A percentile compares a stretch with the other conserved stretches of the same genome.
These are phyloP conservation scores for Vanrija pseudolonga DNA, from an alignment of 1,284 basidiomycete species.

Conservation along the genomic window DNA sequence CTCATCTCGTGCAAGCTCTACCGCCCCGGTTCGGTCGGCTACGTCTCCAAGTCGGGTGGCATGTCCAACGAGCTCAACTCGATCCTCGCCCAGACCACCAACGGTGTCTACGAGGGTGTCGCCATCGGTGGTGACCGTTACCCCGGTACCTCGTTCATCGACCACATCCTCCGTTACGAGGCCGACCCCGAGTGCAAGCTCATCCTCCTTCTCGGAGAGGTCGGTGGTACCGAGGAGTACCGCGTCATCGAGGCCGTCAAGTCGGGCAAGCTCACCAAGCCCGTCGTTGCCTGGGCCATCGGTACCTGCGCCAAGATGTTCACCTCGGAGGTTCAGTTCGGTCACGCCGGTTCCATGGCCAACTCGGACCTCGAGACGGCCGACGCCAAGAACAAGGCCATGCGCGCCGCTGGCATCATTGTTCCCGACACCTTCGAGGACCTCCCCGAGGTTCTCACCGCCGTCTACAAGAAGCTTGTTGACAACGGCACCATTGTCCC, in stretches of 20 bases:
- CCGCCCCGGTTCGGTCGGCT: slow-evolving; percentile 93
- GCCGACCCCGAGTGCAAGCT: slow-evolving; percentile 97
- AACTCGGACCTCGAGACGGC: slow-evolving; percentile 97
- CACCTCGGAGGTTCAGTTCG: slow-evolving; percentile 97
- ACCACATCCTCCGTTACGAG: slow-evolving; percentile 97
- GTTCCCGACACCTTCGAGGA: slow-evolving; percentile 98
- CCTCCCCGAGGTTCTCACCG: slow-evolving; percentile 76
- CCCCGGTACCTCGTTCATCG: slow-evolving; percentile 97
- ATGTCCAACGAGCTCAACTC: slow-evolving; percentile 99
- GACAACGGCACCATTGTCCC: slow-evolving; percentile 65
- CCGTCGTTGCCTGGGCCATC: slow-evolving; percentile 98
- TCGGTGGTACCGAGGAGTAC: slow-evolving; percentile 98
- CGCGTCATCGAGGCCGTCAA: slow-evolving; percentile 98
- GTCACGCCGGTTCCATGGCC: slow-evolving; percentile 96
- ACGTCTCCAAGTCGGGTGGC: slow-evolving; percentile 99
- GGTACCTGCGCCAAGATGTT: slow-evolving; percentile 99
- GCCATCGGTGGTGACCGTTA: slow-evolving; percentile 99
- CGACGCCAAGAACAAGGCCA: slow-evolving; percentile 93
- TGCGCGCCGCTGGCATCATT: slow-evolving; percentile 92
- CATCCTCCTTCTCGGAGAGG: slow-evolving; percentile 96
- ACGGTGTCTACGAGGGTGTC: slow-evolving; percentile 99
- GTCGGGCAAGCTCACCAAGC: slow-evolving; percentile 90
- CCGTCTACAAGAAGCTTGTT: slow-evolving; percentile 83
- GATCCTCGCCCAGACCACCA: slow-evolving; percentile 94
- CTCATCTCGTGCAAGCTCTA: slow-evolving; percentile 98